These are phyloP conservation scores for Tulasnella sp. DNA, from an alignment of 768 basidiomycete genomes.

Conservation along the genomic window DNA sequence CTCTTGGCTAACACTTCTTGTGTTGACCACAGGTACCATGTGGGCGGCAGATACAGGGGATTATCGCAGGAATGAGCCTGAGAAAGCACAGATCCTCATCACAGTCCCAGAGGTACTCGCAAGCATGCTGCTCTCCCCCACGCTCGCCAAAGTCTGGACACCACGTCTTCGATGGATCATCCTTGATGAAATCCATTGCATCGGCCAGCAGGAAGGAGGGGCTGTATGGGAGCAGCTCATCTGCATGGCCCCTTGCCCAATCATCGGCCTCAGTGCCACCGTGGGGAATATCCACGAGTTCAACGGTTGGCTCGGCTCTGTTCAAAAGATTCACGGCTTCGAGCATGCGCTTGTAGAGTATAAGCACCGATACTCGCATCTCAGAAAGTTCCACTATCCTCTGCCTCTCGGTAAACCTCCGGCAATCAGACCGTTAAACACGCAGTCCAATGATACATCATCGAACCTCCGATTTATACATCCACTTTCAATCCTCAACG, in stretches of 20 bases:
- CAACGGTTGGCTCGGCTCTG: conserved; percentile 50
- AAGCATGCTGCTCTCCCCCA: conserved; percentile 58
- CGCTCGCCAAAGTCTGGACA: conserved; percentile 49
- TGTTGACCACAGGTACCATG: conserved; percentile 34
- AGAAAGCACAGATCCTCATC: conserved; percentile 59
- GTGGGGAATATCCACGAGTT: conserved; percentile 55
- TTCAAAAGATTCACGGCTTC: conserved; percentile 49
- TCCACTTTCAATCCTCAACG: conserved; percentile 48
- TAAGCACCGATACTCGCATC: conserved; percentile 59
- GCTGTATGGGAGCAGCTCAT: conserved; percentile 68
- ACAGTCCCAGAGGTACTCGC: conserved; percentile 66
- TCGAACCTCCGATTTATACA: conserved; percentile 43
- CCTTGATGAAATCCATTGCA: conserved; percentile 50
- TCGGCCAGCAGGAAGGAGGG: conserved; percentile 59
- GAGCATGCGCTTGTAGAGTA: conserved; percentile 50
- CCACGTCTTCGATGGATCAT: conserved; percentile 58
- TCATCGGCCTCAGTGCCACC: conserved; percentile 65
- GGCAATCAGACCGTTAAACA: conserved; percentile 29
- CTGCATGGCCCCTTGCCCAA: conserved; percentile 54
- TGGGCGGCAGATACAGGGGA: conserved; percentile 61
- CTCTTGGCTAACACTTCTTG: not conserved
- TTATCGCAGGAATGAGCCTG: conserved; percentile 47
- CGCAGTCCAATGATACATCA: conserved; percentile 2
- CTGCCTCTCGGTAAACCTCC: conserved; percentile 28
- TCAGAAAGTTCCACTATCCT: conserved; percentile 52